These are phyloP conservation scores for Cyberlindnera suaveolens DNA, from an alignment of 805 yeast genomes.

Conservation along the genomic window DNA sequence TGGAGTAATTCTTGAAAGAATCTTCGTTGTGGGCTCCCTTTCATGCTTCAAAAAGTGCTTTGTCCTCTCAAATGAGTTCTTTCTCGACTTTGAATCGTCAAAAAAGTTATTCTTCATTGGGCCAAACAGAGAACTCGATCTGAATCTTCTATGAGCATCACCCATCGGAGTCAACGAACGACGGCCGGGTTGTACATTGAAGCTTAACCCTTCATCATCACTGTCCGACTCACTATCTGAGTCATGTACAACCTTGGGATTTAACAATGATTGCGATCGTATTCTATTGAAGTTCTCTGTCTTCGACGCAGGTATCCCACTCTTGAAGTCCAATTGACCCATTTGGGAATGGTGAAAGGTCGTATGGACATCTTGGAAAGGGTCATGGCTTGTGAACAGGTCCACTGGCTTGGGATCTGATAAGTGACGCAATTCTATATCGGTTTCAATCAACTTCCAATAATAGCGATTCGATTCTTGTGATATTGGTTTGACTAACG, in stretches of 20 bases:
- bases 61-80: constrained; percentile 11
- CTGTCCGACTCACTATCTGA: constrained; percentile 12
- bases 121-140: constrained; percentile 23
- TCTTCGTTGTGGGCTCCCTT: constrained; percentile 9
- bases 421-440: constrained; percentile 15
- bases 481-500: constrained; percentile 18
- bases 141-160: constrained; percentile 14
- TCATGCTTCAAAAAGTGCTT: constrained; percentile 9
- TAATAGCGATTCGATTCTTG: constrained; percentile 2
- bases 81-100: constrained; percentile 1
- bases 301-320: constrained; percentile 9
- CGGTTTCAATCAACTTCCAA: constrained; percentile 23
- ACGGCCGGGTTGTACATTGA: constrained; percentile 15
- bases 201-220: constrained; percentile 24
- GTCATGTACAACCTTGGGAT: constrained; percentile 7
- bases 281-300: constrained; percentile 12
- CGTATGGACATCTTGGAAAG: constrained; percentile 21
- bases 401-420: constrained; percentile 12
- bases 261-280: constrained; percentile 19
- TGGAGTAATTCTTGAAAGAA: constrained; percentile 6
- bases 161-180: constrained; percentile 3
- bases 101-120: constrained; percentile 19
- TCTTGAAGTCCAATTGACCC: constrained; percentile 17
- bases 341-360: constrained; percentile 12
- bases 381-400: constrained; percentile 15